Conservation (phyloP, 106 monocot species). For the Triglochin maritima region DNA sequence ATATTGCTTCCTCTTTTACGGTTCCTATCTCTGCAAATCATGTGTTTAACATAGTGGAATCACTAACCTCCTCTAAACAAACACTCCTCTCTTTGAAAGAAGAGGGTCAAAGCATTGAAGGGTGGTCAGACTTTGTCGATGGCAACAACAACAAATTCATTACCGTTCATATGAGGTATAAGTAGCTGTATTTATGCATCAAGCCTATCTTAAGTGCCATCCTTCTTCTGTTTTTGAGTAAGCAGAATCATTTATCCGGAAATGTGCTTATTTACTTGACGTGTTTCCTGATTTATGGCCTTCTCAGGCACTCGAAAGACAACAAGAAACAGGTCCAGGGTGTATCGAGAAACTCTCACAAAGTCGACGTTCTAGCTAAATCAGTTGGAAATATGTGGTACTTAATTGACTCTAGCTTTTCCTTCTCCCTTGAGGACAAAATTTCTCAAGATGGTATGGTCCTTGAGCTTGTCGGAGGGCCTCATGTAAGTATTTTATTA, state of each 20-base stretch:
- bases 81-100: constrained; percentile 25
- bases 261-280: neutral
- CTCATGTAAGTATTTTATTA: constrained; percentile 27
- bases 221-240: neutral
- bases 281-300: neutral
- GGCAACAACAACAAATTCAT: constrained; percentile 44
- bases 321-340: constrained; percentile 28
- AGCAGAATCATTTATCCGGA: no score
- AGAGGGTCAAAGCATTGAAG: constrained; percentile 11
- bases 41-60: constrained; percentile 30
- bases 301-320: constrained; percentile 24
- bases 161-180: constrained; percentile 63
- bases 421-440: constrained; percentile 19
- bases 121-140: constrained; percentile 39
- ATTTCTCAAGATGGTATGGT: constrained; percentile 20
- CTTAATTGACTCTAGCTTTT: constrained; percentile 35
- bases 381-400: constrained; percentile 47
- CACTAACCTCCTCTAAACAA: constrained; percentile 17
- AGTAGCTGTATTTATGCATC: neutral
- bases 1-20: constrained; percentile 67
- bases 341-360: constrained; percentile 20
- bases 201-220: neutral
- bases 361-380: constrained; percentile 45
- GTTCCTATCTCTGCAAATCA: constrained; percentile 37
- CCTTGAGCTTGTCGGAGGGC: constrained; percentile 39